These are phyloP conservation scores for Exobasidium cylindrosporum DNA, from an alignment of 1,284 basidiomycete species.

Conservation along the genomic window DNA sequence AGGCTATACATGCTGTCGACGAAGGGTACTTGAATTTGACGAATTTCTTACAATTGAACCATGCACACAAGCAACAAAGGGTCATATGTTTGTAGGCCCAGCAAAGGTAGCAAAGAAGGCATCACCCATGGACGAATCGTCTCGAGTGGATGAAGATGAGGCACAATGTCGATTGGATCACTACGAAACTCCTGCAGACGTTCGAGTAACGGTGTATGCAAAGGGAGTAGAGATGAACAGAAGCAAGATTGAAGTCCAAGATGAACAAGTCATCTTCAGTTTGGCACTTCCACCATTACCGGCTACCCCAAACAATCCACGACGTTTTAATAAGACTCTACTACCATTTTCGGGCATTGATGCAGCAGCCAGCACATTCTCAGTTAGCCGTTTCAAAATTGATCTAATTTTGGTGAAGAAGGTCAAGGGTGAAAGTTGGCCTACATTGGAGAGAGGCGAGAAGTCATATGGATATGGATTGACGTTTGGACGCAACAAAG, in stretches of 20 bases:
- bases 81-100: conserved; percentile 42
- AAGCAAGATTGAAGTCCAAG: conserved; percentile 35
- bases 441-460: conserved; percentile 44
- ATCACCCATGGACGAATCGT: not conserved
- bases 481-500: conserved; percentile 47
- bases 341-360: conserved; percentile 36
- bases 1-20: conserved; percentile 52
- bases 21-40: conserved; percentile 50
- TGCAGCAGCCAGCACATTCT: conserved; percentile 35
- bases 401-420: conserved; percentile 49
- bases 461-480: conserved; percentile 44
- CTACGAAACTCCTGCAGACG: conserved; percentile 51
- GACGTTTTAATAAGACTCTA: conserved; percentile 37
- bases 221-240: conserved; percentile 36
- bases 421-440: conserved; percentile 46
- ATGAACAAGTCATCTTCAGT: conserved; percentile 37
- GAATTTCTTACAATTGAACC: conserved; percentile 52
- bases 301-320: conserved; percentile 20
- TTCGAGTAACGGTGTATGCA: conserved; percentile 50
- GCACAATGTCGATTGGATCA: conserved; percentile 49
- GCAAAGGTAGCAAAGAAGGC: conserved; percentile 4
- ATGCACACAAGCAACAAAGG: conserved; percentile 38
- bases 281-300: conserved; percentile 31
- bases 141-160: conserved; percentile 19
- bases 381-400: conserved; percentile 49